Base-by-base conservation (phyloP, 345 rosid genomes). In the Ceriops decandra region DNA sequence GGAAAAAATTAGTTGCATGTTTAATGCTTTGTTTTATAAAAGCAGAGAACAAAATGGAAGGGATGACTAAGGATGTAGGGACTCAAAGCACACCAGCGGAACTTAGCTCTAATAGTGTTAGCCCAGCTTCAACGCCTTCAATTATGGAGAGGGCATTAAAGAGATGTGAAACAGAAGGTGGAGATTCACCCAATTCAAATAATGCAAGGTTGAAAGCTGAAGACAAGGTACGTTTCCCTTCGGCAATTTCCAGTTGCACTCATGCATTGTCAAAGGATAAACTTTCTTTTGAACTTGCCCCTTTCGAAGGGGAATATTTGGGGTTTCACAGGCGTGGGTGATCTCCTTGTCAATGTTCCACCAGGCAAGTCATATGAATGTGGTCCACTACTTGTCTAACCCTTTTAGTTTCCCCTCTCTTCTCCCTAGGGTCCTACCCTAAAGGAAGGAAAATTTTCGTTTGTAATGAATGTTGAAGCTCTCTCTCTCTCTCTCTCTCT, bases 121-220 rank as follows among this genome's bases (percentile, higher is more conserved):
- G 89, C 83, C 95, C 96, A 31, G 73, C 89, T 38, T 83, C 88
- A n/a, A 89, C 97, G 16, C 97, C 98, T 68, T 73, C 93, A 26
- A 82, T 89, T 63, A 69, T 60, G 19, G 95, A 91, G 78, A 69
- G 82, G 54, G 70, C 82, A 2, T 64, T 84, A 38, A 82, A 74
- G 76, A 52, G 75, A 63, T 73, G 88, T 59, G 89, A 74, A 62
- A 75, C 77, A 71, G 85, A 74, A 73, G 77, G 62, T 60, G 83
- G 67, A 70, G 92, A 86, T 36, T 83, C 92, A 21, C 79, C 90
- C 15, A 74, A 69, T 68, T 78, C 59, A 8, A 27, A 71, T 31
- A 71, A 58, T 64, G 65, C 78, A 33, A 84, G 67, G 30, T 16
- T 77, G 58, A 79, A 77, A 77, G 61, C 74, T 70, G 80, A 83